phyloP scores from a whole-genome alignment of 371 early-diverging fungal species.

The Syncephalastrum racemosum region DNA sequence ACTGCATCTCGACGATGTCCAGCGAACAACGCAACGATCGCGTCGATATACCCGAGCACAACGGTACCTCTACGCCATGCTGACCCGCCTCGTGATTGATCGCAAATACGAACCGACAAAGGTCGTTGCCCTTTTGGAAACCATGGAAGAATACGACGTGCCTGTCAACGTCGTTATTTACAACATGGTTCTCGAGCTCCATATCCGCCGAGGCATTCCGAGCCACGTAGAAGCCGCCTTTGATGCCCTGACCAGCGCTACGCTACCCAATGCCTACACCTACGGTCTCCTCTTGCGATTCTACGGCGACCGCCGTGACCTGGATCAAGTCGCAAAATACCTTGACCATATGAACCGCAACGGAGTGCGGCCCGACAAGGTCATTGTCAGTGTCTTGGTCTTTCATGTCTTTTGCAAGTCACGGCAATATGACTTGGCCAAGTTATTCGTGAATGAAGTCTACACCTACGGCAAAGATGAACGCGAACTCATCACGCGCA shows the following conservation, averaged over 20 bases:
- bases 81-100: slow-evolving; percentile 13
- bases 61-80: slow-evolving; percentile 19
- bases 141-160: slow-evolving; percentile 6
- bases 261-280: slow-evolving; percentile 12
- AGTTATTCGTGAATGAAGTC: no score
- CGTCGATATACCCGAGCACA: slow-evolving; percentile 12
- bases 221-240: slow-evolving; percentile 7
- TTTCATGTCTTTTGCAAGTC: no score
- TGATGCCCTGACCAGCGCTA: slow-evolving; percentile 7
- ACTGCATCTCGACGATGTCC: slow-evolving; percentile 19
- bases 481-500: no score
- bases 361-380: slow-evolving; percentile 9
- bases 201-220: slow-evolving; percentile 5
- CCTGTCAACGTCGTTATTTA: slow-evolving; percentile 4
- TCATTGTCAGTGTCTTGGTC: slow-evolving; percentile 16
- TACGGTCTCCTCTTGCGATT: slow-evolving; percentile 13
- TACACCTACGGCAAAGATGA: no score
- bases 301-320: slow-evolving; percentile 8
- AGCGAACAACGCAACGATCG: slow-evolving; percentile 6
- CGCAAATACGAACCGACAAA: slow-evolving; percentile 3
- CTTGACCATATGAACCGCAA: slow-evolving; percentile 19
- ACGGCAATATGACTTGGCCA: no score
- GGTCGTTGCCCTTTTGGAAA: slow-evolving; percentile 5
- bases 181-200: slow-evolving; percentile 11
- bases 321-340: slow-evolving; percentile 4